Conservation (phyloP, 2,329 filamentous ascomycete species). For the Verticillium zaregamsianum region DNA sequence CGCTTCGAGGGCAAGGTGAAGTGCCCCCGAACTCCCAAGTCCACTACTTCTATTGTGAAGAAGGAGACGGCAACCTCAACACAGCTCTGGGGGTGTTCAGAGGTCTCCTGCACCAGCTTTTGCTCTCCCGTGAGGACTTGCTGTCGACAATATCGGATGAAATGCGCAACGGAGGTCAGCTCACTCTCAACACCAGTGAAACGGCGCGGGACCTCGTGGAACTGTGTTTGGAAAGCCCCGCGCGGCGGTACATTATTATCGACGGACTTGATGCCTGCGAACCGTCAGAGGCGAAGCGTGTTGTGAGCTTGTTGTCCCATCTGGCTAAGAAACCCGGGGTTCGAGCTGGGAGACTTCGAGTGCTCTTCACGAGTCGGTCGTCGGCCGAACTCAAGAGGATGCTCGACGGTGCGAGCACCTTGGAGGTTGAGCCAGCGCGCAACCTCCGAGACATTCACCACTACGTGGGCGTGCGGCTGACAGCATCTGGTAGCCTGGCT, state of each 20-base stretch:
- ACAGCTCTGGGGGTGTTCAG: slow-evolving; percentile 24
- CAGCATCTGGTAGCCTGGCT: not conserved
- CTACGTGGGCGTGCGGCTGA: not conserved
- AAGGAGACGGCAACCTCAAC: slow-evolving; percentile 20
- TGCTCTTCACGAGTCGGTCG: slow-evolving; percentile 28
- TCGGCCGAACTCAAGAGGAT: slow-evolving; percentile 19
- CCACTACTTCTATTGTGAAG: slow-evolving; percentile 37
- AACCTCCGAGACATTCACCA: slow-evolving; percentile 6
- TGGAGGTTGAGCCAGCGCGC: slow-evolving; percentile 18
- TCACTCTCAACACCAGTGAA: slow-evolving; percentile 17
- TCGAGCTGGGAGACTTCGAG: slow-evolving; percentile 15
- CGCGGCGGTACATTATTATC: slow-evolving; percentile 32
- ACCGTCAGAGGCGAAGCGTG: not conserved
- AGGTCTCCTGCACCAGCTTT: slow-evolving; percentile 26
- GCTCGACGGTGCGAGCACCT: slow-evolving; percentile 23
- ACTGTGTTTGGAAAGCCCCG: slow-evolving; percentile 20
- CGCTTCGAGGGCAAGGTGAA: slow-evolving; percentile 1
- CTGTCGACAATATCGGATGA: slow-evolving; percentile 12
- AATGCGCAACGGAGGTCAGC: slow-evolving; percentile 15
- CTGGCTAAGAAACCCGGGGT: not conserved
- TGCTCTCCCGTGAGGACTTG: slow-evolving; percentile 19
- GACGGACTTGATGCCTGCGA: slow-evolving; percentile 40
- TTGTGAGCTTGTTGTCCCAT: not conserved
- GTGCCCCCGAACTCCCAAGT: slow-evolving; percentile 15
- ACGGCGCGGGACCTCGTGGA: slow-evolving; percentile 24